phyloP scores from a whole-genome alignment of 257 asterid species.

The Prunella vulgaris region DNA sequence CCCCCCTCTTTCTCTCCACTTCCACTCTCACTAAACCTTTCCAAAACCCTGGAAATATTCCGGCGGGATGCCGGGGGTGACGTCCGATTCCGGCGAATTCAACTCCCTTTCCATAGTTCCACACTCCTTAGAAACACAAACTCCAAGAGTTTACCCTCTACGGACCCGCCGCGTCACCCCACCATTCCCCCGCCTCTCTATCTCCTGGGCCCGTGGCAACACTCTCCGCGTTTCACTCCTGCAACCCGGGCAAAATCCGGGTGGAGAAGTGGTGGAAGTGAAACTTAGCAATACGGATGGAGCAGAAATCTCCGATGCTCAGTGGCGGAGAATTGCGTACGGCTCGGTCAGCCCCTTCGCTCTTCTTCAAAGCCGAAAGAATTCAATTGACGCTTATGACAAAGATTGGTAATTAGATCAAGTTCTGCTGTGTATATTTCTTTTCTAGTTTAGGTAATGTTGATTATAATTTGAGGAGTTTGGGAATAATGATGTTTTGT shows the following conservation, averaged over 20 bases:
- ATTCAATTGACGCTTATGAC: constrained; percentile 33
- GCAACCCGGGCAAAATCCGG: constrained; percentile 30
- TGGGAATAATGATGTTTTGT: not conserved
- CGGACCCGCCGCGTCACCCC: constrained; percentile 43
- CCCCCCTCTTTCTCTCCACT: not conserved
- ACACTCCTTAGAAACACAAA: constrained; percentile 28
- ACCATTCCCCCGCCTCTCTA: constrained; percentile 54
- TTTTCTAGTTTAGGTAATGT: not conserved
- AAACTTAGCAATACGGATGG: constrained; percentile 47
- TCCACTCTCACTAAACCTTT: constrained; percentile 9
- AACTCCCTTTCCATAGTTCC: constrained; percentile 45
- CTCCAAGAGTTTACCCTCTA: constrained; percentile 46
- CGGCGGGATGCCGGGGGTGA: constrained; percentile 74
- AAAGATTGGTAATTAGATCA: constrained; percentile 50
- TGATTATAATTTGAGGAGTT: constrained; percentile 10
- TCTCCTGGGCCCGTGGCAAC: constrained; percentile 91
- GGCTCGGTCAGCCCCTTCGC: constrained; percentile 95
- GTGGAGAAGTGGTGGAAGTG: constrained; percentile 77
- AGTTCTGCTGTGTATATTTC: not conserved
- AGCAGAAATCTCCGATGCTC: constrained; percentile 53
- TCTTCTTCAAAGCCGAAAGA: constrained; percentile 80
- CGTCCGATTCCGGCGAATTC: constrained; percentile 48
- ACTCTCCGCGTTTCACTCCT: constrained; percentile 76
- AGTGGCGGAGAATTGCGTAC: constrained; percentile 75
- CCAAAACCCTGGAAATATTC: constrained; percentile 35